These are phyloP conservation scores for Raphanus hybrid DNA, from an alignment of 441 rosid genomes.

Conservation along the genomic window DNA sequence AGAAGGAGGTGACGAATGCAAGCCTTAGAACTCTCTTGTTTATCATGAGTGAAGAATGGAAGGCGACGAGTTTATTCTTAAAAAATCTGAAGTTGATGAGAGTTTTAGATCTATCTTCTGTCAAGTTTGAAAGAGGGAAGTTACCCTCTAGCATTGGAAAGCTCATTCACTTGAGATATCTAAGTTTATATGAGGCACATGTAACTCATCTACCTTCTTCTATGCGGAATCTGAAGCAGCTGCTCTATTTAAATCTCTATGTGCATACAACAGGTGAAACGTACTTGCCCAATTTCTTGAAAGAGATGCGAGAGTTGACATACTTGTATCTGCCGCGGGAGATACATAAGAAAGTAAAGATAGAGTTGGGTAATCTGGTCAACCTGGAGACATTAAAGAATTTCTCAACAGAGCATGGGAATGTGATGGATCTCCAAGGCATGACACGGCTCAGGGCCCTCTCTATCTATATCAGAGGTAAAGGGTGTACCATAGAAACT, in stretches of 20 bases:
- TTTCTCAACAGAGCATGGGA: not conserved
- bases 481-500: not conserved
- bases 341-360: not conserved
- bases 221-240: not conserved
- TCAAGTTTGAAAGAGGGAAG: not conserved
- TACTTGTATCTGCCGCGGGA: not conserved
- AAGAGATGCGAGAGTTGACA: not conserved
- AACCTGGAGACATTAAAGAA: not conserved
- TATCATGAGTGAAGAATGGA: not conserved
- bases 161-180: not conserved
- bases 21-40: not conserved
- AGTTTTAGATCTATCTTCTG: not conserved
- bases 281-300: not conserved
- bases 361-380: not conserved
- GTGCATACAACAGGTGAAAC: not conserved
- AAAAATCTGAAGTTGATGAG: not conserved
- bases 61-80: not conserved
- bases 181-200: not conserved
- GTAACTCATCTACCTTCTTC: not conserved
- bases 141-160: not conserved
- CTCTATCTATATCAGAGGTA: not conserved
- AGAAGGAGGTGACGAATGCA: not conserved
- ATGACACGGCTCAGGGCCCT: not conserved
- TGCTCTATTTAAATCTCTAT: not conserved
- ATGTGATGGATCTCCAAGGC: not conserved